Conservation (phyloP, 2,329 filamentous ascomycete genomes). For the Trichoderma arundinaceum region DNA sequence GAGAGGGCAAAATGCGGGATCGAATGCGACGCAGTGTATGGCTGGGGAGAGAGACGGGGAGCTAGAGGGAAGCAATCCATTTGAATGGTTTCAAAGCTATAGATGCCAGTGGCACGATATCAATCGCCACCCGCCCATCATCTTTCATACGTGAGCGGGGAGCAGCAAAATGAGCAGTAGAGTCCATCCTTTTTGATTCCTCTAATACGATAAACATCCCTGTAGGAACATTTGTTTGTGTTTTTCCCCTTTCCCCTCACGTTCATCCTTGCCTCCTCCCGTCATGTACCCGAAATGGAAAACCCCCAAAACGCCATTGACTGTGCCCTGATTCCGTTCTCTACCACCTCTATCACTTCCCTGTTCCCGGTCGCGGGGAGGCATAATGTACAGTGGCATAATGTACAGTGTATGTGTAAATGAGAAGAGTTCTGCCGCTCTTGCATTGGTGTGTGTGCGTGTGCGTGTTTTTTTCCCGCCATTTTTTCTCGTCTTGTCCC, state of each 20-base stretch:
- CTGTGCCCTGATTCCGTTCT: neutral
- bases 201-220: neutral
- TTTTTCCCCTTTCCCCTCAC: neutral
- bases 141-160: no score
- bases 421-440: neutral
- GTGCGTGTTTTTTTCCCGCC: neutral
- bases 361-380: neutral
- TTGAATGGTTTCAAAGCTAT: no score
- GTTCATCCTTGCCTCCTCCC: neutral
- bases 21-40: no score
- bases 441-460: neutral
- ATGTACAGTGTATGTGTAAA: slow-evolving; percentile 23
- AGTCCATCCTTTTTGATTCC: neutral
- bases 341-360: slow-evolving; percentile 13
- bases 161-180: neutral
- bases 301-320: neutral
- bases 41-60: no score
- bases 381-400: no score
- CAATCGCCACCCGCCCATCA: no score
- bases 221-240: neutral
- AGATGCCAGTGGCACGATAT: no score
- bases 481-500: neutral
- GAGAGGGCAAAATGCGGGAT: no score
- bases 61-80: no score
- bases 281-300: neutral